Percentiles rank a stretch among this genome's conserved stretches.
These are phyloP conservation scores for Musa itinerans DNA, from an alignment of 176 grass and related monocot genomes.

Conservation along the genomic window DNA sequence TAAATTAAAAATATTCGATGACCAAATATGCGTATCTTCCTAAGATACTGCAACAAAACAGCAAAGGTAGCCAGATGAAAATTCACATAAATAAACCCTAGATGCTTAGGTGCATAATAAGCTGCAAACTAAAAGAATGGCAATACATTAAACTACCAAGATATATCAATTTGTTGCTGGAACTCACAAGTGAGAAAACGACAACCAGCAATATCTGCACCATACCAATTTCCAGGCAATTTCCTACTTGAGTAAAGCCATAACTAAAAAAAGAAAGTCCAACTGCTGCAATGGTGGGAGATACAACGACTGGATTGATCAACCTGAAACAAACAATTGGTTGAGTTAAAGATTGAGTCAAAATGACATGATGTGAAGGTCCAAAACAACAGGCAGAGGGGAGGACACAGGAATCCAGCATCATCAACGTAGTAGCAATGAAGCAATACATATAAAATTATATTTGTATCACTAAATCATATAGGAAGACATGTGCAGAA, in stretches of 20 bases:
- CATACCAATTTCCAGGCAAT: constrained; percentile 84
- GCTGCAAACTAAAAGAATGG: background rate
- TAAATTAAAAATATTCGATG: constrained; percentile 87
- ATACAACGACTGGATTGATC: constrained; percentile 89
- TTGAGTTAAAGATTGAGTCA: background rate
- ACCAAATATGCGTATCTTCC: constrained; percentile 93
- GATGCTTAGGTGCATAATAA: background rate
- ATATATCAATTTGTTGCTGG: background rate
- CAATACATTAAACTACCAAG: background rate
- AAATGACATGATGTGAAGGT: background rate
- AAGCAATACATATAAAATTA: too few species aligned
- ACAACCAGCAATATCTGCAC: constrained; percentile 74
- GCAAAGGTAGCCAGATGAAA: constrained; percentile 14
- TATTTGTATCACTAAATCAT: too few species aligned
- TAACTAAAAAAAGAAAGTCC: constrained; percentile 98
- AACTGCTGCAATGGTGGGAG: constrained; percentile 83
- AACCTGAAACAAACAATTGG: constrained; percentile 56
- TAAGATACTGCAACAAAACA: constrained; percentile 58
- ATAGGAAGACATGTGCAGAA: too few species aligned
- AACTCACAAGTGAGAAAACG: constrained; percentile 94
- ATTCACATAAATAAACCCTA: background rate
- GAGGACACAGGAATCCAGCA: constrained; percentile 2
- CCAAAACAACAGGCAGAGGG: background rate
- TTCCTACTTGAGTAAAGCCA: constrained; percentile 74
- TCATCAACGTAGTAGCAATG: background rate